These are phyloP conservation scores for Periconia sp. DNA, from an alignment of 2,329 filamentous ascomycete genomes.

Conservation along the genomic window DNA sequence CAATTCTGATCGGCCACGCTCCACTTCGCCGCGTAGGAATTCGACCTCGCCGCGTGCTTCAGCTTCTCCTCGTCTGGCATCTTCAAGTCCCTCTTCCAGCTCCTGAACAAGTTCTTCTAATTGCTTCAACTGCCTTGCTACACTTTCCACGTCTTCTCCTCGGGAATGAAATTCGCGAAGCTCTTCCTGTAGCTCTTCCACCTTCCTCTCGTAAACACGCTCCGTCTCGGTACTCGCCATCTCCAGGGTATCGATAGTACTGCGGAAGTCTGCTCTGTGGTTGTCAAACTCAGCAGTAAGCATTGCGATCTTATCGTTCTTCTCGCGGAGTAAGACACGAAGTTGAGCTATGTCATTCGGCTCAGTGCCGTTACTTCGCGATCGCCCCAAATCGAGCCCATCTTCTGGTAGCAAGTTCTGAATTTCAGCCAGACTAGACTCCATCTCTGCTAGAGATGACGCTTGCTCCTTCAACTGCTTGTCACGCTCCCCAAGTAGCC, in stretches of 20 bases:
- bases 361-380: slow-evolving; percentile 52
- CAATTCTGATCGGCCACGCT: slow-evolving; percentile 86
- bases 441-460: slow-evolving; percentile 84
- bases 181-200: slow-evolving; percentile 84
- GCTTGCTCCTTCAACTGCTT: slow-evolving; percentile 89
- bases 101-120: slow-evolving; percentile 96
- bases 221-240: slow-evolving; percentile 95
- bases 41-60: slow-evolving; percentile 96
- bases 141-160: slow-evolving; percentile 87
- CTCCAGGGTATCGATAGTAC: slow-evolving; percentile 95
- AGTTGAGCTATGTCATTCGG: slow-evolving; percentile 75
- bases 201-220: slow-evolving; percentile 91
- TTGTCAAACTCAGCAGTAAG: slow-evolving; percentile 94
- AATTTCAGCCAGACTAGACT: slow-evolving; percentile 82
- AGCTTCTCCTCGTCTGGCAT: slow-evolving; percentile 90
- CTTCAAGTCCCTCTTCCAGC: slow-evolving; percentile 93
- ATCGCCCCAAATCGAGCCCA: slow-evolving; percentile 56
- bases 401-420: slow-evolving; percentile 70
- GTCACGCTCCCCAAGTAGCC: slow-evolving; percentile 82
- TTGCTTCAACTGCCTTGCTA: slow-evolving; percentile 90
- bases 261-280: slow-evolving; percentile 93
- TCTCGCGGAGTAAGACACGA: slow-evolving; percentile 83
- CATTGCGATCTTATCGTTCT: slow-evolving; percentile 94
- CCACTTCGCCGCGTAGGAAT: slow-evolving; percentile 92
- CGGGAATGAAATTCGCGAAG: slow-evolving; percentile 81